phyloP scores from a whole-genome alignment of 768 basidiomycete genomes.

The Leccinum boreale region DNA sequence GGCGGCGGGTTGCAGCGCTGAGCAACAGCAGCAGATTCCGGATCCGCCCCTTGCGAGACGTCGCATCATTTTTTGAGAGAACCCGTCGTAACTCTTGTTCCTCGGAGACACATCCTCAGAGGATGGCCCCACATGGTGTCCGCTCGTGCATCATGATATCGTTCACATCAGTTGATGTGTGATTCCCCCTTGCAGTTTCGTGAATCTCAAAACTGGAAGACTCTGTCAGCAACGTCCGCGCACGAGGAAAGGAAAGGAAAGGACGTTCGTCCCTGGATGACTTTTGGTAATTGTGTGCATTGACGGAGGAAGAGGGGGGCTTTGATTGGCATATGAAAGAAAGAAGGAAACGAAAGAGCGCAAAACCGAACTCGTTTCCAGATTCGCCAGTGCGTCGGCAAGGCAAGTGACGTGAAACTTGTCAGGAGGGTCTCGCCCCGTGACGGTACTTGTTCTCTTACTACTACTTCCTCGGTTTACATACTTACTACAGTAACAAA shows the following conservation, averaged over 20 bases:
- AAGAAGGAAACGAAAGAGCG: neutral
- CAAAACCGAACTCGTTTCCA: neutral
- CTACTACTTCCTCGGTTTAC: neutral
- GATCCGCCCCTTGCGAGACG: neutral
- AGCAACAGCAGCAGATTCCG: neutral
- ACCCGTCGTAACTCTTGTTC: slow-evolving; percentile 10
- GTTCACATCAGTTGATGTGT: slow-evolving; percentile 1
- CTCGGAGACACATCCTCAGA: slow-evolving; percentile 7
- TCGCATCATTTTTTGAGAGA: neutral
- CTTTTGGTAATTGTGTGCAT: neutral
- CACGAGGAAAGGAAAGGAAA: slow-evolving; percentile 3
- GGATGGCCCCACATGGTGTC: neutral
- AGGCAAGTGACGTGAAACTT: slow-evolving; percentile 19
- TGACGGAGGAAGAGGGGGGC: neutral
- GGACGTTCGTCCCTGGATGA: slow-evolving; percentile 6
- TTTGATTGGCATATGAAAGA: neutral
- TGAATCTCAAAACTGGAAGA: slow-evolving; percentile 8
- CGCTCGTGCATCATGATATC: neutral
- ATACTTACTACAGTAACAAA: neutral
- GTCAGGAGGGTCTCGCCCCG: slow-evolving; percentile 13
- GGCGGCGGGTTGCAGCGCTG: neutral
- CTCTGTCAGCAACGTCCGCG: neutral
- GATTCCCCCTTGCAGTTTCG: neutral
- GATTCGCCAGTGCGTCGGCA: slow-evolving; percentile 9
- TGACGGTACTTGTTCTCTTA: neutral